phyloP scores from a whole-genome alignment of 148 eudicot species.

The Vaccinium vitisidaea region DNA sequence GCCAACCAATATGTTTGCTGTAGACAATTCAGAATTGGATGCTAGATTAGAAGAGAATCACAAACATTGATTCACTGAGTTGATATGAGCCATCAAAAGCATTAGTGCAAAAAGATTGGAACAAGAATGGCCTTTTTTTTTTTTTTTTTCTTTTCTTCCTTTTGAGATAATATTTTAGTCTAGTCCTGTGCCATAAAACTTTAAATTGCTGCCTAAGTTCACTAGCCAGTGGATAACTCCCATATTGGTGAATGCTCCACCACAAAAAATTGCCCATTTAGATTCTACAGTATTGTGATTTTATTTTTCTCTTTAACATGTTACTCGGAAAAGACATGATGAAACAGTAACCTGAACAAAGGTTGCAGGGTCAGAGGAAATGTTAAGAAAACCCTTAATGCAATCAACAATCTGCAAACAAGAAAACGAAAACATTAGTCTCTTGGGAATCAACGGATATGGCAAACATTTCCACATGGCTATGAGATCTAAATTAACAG shows the following conservation, averaged over 20 bases:
- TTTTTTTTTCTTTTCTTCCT: too few relatives aligned
- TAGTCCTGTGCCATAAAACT: not conserved
- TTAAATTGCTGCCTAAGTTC: not conserved
- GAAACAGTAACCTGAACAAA: constrained; percentile 43
- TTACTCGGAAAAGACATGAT: not conserved
- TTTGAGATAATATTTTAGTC: not conserved
- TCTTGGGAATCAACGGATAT: not conserved
- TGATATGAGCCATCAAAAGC: not conserved
- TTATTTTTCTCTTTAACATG: not conserved
- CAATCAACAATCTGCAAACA: constrained; percentile 42
- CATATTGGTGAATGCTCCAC: not conserved
- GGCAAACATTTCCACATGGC: not conserved
- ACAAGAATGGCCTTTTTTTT: not conserved
- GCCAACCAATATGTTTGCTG: not conserved
- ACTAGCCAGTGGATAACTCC: not conserved
- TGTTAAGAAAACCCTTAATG: constrained; percentile 42
- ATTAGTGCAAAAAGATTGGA: not conserved
- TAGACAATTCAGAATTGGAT: not conserved
- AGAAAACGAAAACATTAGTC: not conserved
- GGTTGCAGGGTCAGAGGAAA: constrained; percentile 48
- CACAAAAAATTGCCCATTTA: not conserved
- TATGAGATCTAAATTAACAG: not conserved
- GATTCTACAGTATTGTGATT: not conserved
- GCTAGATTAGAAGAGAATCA: not conserved
- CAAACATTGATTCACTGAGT: not conserved